These are phyloP conservation scores for Papiliotrema nemorosa DNA, from an alignment of 1,284 basidiomycete species.

Conservation along the genomic window DNA sequence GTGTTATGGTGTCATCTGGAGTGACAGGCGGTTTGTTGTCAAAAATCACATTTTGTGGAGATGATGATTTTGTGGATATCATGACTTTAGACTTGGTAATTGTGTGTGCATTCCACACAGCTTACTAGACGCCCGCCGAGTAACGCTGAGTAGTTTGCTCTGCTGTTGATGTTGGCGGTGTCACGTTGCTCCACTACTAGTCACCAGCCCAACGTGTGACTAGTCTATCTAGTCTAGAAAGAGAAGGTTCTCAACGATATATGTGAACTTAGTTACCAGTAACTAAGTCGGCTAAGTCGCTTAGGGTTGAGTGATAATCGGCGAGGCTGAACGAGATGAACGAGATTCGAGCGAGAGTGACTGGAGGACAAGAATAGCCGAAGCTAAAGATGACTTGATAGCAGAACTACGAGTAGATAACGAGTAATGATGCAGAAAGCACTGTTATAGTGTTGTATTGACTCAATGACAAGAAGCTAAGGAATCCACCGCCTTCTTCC, in stretches of 20 bases:
- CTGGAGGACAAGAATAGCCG: too few species aligned
- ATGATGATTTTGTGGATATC: background rate
- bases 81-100: background rate
- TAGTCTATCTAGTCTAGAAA: background rate
- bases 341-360: too few species aligned
- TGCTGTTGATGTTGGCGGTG: background rate
- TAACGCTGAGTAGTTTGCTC: background rate
- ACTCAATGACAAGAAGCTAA: too few species aligned
- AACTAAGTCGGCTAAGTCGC: too few species aligned
- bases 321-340: too few species aligned
- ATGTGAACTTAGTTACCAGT: too few species aligned
- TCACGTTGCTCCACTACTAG: constrained; percentile 1
- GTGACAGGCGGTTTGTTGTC: background rate
- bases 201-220: constrained; percentile 7
- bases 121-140: background rate
- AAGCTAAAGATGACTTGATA: too few species aligned
- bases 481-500: too few species aligned
- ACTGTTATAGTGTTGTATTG: too few species aligned
- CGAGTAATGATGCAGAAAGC: too few species aligned
- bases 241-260: background rate
- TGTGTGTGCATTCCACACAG: background rate
- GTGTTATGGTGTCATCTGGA: background rate
- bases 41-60: background rate
- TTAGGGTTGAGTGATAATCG: too few species aligned
- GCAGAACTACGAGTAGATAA: too few species aligned